Base-by-base conservation (phyloP, 371 early-diverging fungal species). In the Blakeslea trispora region DNA sequence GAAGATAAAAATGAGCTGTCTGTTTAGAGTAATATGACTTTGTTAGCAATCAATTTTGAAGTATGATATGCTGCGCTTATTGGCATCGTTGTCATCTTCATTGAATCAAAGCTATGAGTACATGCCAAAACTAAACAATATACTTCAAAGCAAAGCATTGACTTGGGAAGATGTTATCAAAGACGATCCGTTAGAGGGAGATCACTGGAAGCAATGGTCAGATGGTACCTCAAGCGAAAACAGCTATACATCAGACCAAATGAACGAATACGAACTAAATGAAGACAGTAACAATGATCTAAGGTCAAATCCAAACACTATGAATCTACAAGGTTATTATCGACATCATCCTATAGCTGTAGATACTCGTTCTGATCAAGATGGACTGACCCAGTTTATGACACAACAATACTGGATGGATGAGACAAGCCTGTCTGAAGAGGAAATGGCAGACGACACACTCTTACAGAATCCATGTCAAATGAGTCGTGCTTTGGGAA, bases 101-200 rank as follows among this genome's bases (percentile, higher is more conserved):
- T 13, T 21, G 35, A 53, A 57, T 32, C 54, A 54, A 47, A n/a
- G 17, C 21, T 37, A 45, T 45, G 21, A 35, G 5, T 45, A 51
- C 49, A 45, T 28, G 32, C 34, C 63, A 18, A 22, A 10, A 21
- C 5, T 43, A 15, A 1, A 19, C 4, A 2, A 34, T 0, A 35
- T 3, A 13, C 18, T n/a, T 6, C 21, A 52, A 45, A 35, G 52
- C n/a, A 19, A 51, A 0, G 21, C 35, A 13, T 19, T 56, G 10
- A 62, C 63, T 6, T 74, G 74, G 74, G 46, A 55, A 15, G 52
- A 62, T 13, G 46, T 66, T 9, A 31, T 74, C 5, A 34, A 46
- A 14, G 71, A 74, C 15, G 68, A 68, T 18, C 74, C 74, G 6
- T 49, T 70, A 19, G 52, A 65, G 31, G 74, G 74, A 0, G 70